A percentile compares a stretch with the other conserved stretches of the same genome.
Conservation (phyloP, 768 basidiomycete genomes). For the Rhizopogon sp. region DNA sequence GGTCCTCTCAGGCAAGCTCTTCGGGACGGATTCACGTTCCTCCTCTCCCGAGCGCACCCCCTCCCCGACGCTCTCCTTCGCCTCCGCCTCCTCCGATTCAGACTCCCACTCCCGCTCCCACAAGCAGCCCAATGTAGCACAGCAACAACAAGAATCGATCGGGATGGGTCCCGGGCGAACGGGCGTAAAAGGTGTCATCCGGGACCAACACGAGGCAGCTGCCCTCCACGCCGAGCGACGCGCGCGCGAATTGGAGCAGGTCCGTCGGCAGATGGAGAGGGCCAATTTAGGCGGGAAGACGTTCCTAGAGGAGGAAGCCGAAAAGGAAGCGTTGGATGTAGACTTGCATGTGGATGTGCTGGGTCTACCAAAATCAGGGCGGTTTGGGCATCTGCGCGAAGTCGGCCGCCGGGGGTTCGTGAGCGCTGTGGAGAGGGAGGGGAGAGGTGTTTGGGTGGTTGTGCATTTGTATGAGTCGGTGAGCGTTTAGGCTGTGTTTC, state of each 20-base stretch:
- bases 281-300: slow-evolving; percentile 64
- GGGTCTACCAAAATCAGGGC: slow-evolving; percentile 45
- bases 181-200: slow-evolving; percentile 85
- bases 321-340: slow-evolving; percentile 43
- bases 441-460: slow-evolving; percentile 71
- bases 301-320: slow-evolving; percentile 71
- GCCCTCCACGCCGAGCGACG: slow-evolving; percentile 48
- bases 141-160: slow-evolving; percentile 49
- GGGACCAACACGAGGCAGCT: slow-evolving; percentile 71
- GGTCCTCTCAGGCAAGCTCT: slow-evolving; percentile 75
- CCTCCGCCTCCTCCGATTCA: slow-evolving; percentile 29
- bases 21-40: slow-evolving; percentile 48
- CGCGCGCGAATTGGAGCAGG: slow-evolving; percentile 45
- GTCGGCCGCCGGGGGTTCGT: slow-evolving; percentile 73
- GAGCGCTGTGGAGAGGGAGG: slow-evolving; percentile 69
- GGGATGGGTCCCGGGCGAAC: slow-evolving; percentile 86
- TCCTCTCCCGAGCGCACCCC: slow-evolving; percentile 63
- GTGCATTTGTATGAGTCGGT: slow-evolving; percentile 82
- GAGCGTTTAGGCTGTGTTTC: slow-evolving; percentile 22
- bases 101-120: slow-evolving; percentile 42
- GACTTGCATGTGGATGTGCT: slow-evolving; percentile 37
- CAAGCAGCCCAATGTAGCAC: slow-evolving; percentile 11
- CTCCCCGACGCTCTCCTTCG: slow-evolving; percentile 39
- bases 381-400: slow-evolving; percentile 77
- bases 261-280: slow-evolving; percentile 58